These are phyloP conservation scores for Hirsutella minnesotensis DNA, from an alignment of 2,329 filamentous ascomycete genomes.

Conservation along the genomic window DNA sequence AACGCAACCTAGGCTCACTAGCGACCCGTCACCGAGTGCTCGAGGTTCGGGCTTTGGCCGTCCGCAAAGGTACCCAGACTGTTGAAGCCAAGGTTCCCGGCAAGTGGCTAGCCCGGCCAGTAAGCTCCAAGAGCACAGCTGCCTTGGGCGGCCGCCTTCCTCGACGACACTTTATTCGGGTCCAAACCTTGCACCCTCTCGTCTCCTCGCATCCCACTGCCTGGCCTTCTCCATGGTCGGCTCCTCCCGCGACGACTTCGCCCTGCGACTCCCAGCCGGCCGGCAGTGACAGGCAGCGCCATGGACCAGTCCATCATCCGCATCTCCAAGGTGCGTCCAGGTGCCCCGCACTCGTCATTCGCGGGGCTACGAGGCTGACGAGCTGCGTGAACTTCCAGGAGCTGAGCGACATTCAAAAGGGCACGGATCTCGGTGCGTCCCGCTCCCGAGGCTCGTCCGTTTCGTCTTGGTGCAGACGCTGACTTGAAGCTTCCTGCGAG, in stretches of 20 bases:
- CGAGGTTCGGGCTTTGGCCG: too few relatives aligned
- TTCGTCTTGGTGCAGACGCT: background rate
- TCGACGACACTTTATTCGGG: too few relatives aligned
- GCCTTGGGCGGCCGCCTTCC: too few relatives aligned
- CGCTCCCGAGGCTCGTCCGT: background rate
- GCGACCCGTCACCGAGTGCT: too few relatives aligned
- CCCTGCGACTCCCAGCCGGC: constrained; percentile 2
- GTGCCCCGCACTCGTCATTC: constrained; percentile 7
- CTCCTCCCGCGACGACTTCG: background rate
- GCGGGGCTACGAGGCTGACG: constrained; percentile 10
- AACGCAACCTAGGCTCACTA: too few relatives aligned
- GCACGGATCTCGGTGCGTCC: constrained; percentile 66
- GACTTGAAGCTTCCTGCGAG: too few relatives aligned
- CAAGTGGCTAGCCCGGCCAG: too few relatives aligned
- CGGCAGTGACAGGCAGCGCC: constrained; percentile 8
- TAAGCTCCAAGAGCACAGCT: too few relatives aligned
- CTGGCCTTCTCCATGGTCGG: constrained; percentile 5
- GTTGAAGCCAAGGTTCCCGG: too few relatives aligned
- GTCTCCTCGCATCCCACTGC: background rate
- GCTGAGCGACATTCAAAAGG: constrained; percentile 73
- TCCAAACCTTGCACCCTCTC: too few relatives aligned
- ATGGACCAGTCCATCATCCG: constrained; percentile 76
- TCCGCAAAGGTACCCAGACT: too few relatives aligned
- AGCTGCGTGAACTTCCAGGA: constrained; percentile 48
- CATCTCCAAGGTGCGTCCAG: constrained; percentile 60